These are phyloP conservation scores for Botrytis sinoallii DNA, from an alignment of 2,329 filamentous ascomycete genomes.

Conservation along the genomic window DNA sequence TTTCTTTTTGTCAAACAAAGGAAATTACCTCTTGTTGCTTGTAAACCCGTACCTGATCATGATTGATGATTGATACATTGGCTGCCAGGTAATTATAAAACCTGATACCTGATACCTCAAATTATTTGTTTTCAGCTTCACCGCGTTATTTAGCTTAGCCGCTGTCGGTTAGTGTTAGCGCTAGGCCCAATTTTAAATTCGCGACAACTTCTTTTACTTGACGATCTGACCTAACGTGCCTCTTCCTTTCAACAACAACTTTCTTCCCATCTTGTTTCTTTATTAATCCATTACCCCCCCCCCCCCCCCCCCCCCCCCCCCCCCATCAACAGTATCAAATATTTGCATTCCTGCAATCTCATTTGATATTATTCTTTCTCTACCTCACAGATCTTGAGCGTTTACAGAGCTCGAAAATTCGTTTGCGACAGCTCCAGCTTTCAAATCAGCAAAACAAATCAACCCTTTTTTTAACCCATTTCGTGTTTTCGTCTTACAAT, in stretches of 20 bases:
- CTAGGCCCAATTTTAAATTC: conserved; percentile 17
- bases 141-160: conserved; percentile 9
- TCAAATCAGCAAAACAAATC: not conserved
- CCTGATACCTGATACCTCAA: not conserved
- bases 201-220: conserved; percentile 19
- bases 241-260: conserved; percentile 19
- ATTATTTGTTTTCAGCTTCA: conserved; percentile 5
- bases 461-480: not conserved
- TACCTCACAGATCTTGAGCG: conserved; percentile 18
- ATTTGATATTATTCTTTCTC: not conserved
- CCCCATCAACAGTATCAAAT: conserved; percentile 2
- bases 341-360: not conserved
- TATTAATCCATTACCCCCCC: not conserved
- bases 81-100: not conserved
- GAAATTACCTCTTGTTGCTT: not conserved
- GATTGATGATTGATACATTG: not conserved
- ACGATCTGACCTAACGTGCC: conserved; percentile 10
- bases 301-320: not conserved
- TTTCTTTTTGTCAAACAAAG: not conserved
- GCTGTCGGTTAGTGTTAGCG: conserved; percentile 18
- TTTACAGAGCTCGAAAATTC: conserved; percentile 18
- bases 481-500: conserved; percentile 17
- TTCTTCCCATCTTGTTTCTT: conserved; percentile 6
- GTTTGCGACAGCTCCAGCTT: conserved; percentile 16
- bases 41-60: not conserved